Conservation (phyloP, 2,329 filamentous ascomycete species). For the Neobulgaria alba region DNA sequence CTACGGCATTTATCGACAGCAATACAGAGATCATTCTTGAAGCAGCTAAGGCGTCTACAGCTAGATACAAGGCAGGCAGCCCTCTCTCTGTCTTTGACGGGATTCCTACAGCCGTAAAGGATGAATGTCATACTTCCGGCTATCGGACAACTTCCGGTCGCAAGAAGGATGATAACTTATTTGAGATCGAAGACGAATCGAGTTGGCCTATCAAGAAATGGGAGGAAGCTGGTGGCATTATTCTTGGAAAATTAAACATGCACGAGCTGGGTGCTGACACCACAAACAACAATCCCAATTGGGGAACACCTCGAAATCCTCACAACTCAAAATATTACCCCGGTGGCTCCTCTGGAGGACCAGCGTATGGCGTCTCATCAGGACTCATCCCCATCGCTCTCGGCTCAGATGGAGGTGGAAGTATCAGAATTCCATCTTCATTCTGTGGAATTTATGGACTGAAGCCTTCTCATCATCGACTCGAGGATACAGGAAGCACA, state of each 20-base stretch:
- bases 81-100: slow-evolving; percentile 67
- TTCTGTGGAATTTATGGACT: slow-evolving; percentile 56
- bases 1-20: slow-evolving; percentile 63
- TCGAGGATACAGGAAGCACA: slow-evolving; percentile 45
- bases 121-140: slow-evolving; percentile 68
- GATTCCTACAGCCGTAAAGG: slow-evolving; percentile 76
- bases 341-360: slow-evolving; percentile 87
- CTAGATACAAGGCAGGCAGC: slow-evolving; percentile 59
- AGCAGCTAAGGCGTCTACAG: slow-evolving; percentile 65
- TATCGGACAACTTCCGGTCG: slow-evolving; percentile 62
- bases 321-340: slow-evolving; percentile 66
- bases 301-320: slow-evolving; percentile 72
- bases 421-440: slow-evolving; percentile 37
- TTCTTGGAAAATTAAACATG: slow-evolving; percentile 78
- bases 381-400: slow-evolving; percentile 58
- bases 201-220: slow-evolving; percentile 65
- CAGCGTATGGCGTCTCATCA: slow-evolving; percentile 71
- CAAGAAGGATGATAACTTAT: slow-evolving; percentile 78
- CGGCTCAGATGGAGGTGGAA: slow-evolving; percentile 79
- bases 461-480: slow-evolving; percentile 68
- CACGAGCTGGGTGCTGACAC: slow-evolving; percentile 75
- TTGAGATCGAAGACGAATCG: slow-evolving; percentile 54
- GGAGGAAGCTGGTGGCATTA: slow-evolving; percentile 60
- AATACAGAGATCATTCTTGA: slow-evolving; percentile 53
- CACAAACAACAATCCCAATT: slow-evolving; percentile 78